Evolutionary conservation across 371 early-diverging fungal genomes (phyloP).

Genomic region (Smittium culicis): DNA sequence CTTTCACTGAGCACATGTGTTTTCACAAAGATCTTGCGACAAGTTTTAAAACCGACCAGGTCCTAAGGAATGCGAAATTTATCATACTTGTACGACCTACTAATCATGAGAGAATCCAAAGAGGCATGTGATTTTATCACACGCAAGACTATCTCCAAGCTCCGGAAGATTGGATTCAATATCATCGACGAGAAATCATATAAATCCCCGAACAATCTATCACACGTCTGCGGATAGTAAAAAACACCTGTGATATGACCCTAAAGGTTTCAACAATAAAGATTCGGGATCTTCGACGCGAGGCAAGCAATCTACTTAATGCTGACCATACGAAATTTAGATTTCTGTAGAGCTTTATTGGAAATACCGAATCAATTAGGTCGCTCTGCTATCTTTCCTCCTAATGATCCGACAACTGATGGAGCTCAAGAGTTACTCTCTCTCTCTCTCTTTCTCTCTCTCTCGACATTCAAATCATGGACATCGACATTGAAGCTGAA

Average conservation of each 20-base stretch:
- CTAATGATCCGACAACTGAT: background rate
- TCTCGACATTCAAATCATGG: background rate
- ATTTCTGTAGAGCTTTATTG: slow-evolving; percentile 12
- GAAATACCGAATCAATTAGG: slow-evolving; percentile 7
- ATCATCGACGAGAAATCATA: slow-evolving; percentile 23
- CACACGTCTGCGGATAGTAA: slow-evolving; percentile 27
- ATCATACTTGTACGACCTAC: slow-evolving; percentile 31
- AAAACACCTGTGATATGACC: slow-evolving; percentile 17
- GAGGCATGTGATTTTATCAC: slow-evolving; percentile 13
- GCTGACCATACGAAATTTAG: background rate
- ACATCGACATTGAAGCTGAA: background rate
- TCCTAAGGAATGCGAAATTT: slow-evolving; percentile 23
- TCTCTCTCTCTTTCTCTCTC: background rate
- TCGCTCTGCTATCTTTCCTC: background rate
- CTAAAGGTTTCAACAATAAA: background rate
- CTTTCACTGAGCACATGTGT: slow-evolving; percentile 32
- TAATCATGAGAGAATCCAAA: slow-evolving; percentile 15
- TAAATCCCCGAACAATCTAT: slow-evolving; percentile 27
- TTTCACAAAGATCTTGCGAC: slow-evolving; percentile 32
- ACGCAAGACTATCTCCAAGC: slow-evolving; percentile 16
- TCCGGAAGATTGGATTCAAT: slow-evolving; percentile 22
- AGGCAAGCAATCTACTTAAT: background rate
- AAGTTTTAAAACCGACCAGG: slow-evolving; percentile 24
- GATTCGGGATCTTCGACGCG: background rate
- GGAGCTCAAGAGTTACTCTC: background rate